Base-by-base conservation (phyloP, 495 filamentous ascomycete genomes). In the Penicillium cosmopolitanum region DNA sequence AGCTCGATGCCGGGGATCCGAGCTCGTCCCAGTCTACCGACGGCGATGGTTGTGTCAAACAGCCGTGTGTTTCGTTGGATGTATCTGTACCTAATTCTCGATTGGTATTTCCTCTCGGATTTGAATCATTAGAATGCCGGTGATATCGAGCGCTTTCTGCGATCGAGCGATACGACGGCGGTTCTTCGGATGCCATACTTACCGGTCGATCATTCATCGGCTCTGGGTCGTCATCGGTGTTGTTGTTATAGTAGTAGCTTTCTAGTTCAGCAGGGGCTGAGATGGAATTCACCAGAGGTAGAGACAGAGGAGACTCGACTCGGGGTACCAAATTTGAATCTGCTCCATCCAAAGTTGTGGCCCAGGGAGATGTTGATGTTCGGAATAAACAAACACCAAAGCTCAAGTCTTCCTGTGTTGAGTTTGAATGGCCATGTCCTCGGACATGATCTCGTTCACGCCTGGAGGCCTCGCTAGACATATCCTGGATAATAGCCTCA, bases 371-470 rank as follows among this genome's bases (percentile, higher is more conserved):
- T 9, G 42, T 18, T 44, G 42, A 12, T 5, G 65, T 71, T 16
- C 75, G 72, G 50, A 72, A 68, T 4, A 78, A 62, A 19, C 67
- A 61, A 47, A 61, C 50, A 12, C 75, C 75, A 50, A 78, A 75
- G 3, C 56, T 58, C 33, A 60, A 40, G 31, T 78, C 74, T 13
- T 73, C 70, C 50, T 73, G 67, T 12, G 74, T 78, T 28, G 60
- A 72, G 9, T 55, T 67, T 31, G 64, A 68, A 19, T 55, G 12
- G 6, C 25, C 52, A 33, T 8, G 21, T 18, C 38, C 16, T 3
- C 12, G 52, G 23, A 28, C 3, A 11, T 18, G 31, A 28, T 13
- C 19, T 15, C 3, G 12, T 19, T 36, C 50, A 35, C 5, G 50
- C 28, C 12, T 21, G 36, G 42, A 9, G 16, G 15, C 2, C 10